Evolutionary conservation across 225 moss, liverwort and hornwort genomes (phyloP), one percentile per base, ranked within the genome.

Genomic region (Polytrichum formosum): DNA sequence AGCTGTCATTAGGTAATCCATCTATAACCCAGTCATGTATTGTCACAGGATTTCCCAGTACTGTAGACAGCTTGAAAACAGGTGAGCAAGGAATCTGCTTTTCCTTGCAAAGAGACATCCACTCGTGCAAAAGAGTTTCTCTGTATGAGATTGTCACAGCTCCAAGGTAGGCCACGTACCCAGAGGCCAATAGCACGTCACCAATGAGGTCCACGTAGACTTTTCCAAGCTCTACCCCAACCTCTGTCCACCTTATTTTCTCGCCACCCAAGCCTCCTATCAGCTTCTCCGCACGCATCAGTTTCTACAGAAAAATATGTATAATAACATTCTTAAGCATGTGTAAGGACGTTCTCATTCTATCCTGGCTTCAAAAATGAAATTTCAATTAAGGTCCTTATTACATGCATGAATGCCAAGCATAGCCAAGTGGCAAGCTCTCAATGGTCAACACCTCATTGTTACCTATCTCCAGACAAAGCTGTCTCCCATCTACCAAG

Each of bases 221-320:
- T 64, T 83, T 87, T 20, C 83, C 87, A 7, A 90, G 83, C 35
- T 88, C 90, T 53, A 87, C 83, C 6, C 85, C 90, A 17, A 90
- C 87, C 46, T 76, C 75, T 74, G 73, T 83, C 87, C 90, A 90
- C 53, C 90, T 80, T 64, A 85, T 78, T 70, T 90, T 90, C 74
- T 90, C 90, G 65, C 90, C 90, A 23, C 90, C 90, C 37, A 90
- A 74, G 31, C 90, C 90, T 81, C 90, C 90, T 61, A 90, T 90
- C 29, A 90, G 79, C 76, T 87, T 90, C 81, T 87, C 90, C 54
- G 87, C 90, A 56, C 85, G 82, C 78, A 83, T 77, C 33, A 90
- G 67, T 88, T 90, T 90, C 90, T 90, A 83, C 82, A 80, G 17
- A 71, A 27, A 46, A 13, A 46, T 46, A 46, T 13, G 46, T 46